Percentiles rank a stretch among this genome's conserved stretches.
Evolutionary conservation across 1,284 basidiomycete species (phyloP).

Genomic region (Trichosporon coremiiforme): DNA sequence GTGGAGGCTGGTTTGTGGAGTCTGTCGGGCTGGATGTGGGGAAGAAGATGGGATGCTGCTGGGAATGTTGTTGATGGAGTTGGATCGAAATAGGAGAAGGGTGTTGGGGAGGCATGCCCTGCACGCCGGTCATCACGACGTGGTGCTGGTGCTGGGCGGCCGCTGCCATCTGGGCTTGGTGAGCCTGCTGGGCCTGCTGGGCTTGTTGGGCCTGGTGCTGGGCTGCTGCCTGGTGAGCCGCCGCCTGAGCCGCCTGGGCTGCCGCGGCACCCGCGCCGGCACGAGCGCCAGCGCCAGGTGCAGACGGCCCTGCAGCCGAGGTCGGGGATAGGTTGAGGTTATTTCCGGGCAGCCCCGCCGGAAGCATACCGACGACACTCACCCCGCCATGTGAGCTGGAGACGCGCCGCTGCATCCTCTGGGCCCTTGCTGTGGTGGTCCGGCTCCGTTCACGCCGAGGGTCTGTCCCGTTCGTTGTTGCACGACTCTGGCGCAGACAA

Average conservation of each 20-base stretch:
- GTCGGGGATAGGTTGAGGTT: conserved; percentile 16
- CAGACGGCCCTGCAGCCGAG: conserved; percentile 3
- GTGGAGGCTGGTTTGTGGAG: not conserved
- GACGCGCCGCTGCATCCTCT: not conserved
- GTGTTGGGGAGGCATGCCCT: not conserved
- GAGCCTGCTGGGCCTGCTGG: conserved; percentile 15
- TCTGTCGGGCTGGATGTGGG: conserved; percentile 2
- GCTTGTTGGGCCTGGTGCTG: conserved; percentile 8
- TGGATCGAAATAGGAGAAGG: conserved; percentile 3
- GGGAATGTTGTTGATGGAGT: conserved; percentile 1
- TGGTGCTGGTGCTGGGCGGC: conserved; percentile 16
- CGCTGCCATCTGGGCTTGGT: not conserved
- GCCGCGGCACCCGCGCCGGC: conserved; percentile 6
- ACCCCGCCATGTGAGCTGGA: conserved; percentile 8
- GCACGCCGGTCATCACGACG: conserved; percentile 4
- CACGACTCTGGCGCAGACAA: too few relatives aligned
- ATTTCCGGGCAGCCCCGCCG: conserved; percentile 9
- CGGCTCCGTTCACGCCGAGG: not conserved
- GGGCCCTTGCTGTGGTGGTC: not conserved
- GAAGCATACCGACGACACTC: conserved; percentile 5
- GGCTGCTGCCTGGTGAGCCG: conserved; percentile 12
- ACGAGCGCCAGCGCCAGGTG: conserved; percentile 3
- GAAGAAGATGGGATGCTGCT: conserved; percentile 12
- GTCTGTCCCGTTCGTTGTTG: not conserved
- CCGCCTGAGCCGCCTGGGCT: conserved; percentile 2